Evolutionary conservation across 2,329 filamentous ascomycete genomes (phyloP).

Genomic region (Alternaria novae-zelandiae): DNA sequence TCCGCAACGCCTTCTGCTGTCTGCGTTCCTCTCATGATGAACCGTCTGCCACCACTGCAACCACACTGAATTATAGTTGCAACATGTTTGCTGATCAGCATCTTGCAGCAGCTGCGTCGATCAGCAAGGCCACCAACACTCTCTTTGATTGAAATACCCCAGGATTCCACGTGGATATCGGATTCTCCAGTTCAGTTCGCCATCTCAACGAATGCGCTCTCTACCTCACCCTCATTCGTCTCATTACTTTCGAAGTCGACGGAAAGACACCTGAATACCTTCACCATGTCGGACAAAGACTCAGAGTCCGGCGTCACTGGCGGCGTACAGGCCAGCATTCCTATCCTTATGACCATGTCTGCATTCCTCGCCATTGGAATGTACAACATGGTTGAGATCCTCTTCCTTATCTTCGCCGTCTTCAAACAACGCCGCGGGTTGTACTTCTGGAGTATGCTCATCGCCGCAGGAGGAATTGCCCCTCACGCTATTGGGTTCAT

Average conservation of each 20-base stretch:
- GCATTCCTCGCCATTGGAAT: constrained; percentile 30
- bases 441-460: constrained; percentile 56
- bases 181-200: background rate
- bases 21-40: background rate
- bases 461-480: constrained; percentile 50
- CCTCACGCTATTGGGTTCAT: constrained; percentile 54
- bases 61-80: background rate
- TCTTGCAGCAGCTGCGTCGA: background rate
- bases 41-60: background rate
- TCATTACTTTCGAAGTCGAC: background rate
- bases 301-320: background rate
- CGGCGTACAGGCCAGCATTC: background rate
- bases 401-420: constrained; percentile 44
- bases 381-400: constrained; percentile 40
- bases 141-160: background rate
- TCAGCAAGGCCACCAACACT: background rate
- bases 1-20: background rate
- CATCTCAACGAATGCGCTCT: background rate
- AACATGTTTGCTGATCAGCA: background rate
- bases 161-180: background rate
- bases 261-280: background rate
- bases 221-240: background rate
- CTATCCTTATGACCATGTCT: constrained; percentile 24
- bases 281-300: background rate
- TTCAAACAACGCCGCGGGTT: constrained; percentile 54